phyloP scores from a whole-genome alignment of 176 grass and related monocot genomes.

The Carex cristatella region DNA sequence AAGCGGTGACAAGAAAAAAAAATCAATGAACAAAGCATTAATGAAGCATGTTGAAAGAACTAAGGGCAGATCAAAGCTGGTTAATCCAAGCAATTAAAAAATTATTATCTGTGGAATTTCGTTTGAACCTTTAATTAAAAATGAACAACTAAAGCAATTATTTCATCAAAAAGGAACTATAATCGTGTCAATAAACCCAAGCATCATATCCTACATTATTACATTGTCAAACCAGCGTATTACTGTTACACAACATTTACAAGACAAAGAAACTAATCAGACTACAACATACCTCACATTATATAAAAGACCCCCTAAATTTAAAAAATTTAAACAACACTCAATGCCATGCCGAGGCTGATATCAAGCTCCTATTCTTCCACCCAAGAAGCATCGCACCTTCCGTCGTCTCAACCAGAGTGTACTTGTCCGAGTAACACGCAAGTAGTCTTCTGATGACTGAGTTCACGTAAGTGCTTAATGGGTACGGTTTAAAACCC shows the following conservation, averaged over 20 bases:
- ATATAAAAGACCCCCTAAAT: not conserved
- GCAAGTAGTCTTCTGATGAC: conserved; percentile 85
- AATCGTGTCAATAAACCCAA: not conserved
- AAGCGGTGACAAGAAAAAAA: not conserved
- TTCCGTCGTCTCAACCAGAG: conserved; percentile 75
- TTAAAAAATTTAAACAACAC: conserved; percentile 19
- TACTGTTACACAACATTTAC: conserved; percentile 18
- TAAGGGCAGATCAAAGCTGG: not conserved
- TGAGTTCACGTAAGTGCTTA: conserved; percentile 82
- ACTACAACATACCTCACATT: conserved; percentile 3
- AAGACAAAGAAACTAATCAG: conserved; percentile 12
- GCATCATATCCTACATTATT: conserved; percentile 21
- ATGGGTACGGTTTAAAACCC: conserved; percentile 74
- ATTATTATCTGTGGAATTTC: not conserved
- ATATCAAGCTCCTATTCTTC: conserved; percentile 94
- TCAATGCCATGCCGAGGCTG: conserved; percentile 92
- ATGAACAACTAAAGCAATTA: not conserved
- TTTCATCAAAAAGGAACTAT: not conserved
- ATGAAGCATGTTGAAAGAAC: not conserved
- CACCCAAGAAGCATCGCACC: conserved; percentile 79
- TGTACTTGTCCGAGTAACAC: conserved; percentile 80
- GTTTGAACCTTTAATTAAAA: not conserved
- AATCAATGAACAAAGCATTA: not conserved
- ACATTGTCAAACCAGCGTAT: conserved; percentile 7
- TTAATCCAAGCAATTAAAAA: not conserved